Evolutionary conservation across 169 alveolate genomes (phyloP), one percentile per base, ranked within the genome.

Genomic region (Cryptosporidium baileyi): DNA sequence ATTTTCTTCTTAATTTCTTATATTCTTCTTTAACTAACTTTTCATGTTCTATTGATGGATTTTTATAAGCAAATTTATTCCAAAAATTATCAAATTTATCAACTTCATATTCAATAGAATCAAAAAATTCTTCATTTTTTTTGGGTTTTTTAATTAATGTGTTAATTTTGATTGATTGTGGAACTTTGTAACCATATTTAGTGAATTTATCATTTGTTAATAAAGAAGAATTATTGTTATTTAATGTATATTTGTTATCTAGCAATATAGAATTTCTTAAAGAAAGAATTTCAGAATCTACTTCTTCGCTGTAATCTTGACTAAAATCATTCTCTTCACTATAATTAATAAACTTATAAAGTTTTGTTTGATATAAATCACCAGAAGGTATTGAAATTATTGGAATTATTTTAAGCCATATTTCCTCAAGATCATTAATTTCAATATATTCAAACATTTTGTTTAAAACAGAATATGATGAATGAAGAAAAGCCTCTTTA

Each of bases 351-450:
- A 65, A 47, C 24, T 30, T 38, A 47, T 65, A 65, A 22, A 45
- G 47, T 65, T 47, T 65, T 8, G 81, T 34, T 26, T 65, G 43
- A 65, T 22, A 45, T 24, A 65, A 26, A 45, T 47, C 34, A 19
- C 81, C 81, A 1, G 81, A 65, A 28, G 81, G 81, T 2, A 65
- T 32, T 0, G 63, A 65, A 47, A 65, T 5, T 4, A 38, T 57
- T 54, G 85, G 85, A 8, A 54, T 28, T 32, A 74, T 54, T 9
- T 54, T 54, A 6, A 57, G 15, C 85, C 85, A 74, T 8, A 74
- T 34, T 5, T 32, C 47, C 30, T 74, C 65, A n/a, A 74, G 30
- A 1, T 54, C 59, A 17, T 41, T 22, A 17, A 22, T 26, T 19
- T 74, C 40, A 13, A 74, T 51, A 19, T 19, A 36, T 34, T 26